phyloP scores from a whole-genome alignment of 2,329 filamentous ascomycete species.

The Fusarium agapanthi region DNA sequence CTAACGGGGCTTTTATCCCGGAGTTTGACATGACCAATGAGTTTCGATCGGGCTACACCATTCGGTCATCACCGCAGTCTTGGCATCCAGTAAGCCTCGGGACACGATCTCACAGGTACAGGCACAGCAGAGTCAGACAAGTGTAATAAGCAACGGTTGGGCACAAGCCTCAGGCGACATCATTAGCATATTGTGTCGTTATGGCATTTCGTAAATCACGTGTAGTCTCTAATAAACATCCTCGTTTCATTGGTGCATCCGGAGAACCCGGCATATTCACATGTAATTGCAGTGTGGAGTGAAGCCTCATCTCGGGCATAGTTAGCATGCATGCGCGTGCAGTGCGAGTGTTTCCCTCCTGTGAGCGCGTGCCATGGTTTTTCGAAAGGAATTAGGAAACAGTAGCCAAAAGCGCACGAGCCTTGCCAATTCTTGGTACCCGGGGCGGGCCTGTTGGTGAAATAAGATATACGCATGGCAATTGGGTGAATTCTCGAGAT shows the following conservation, averaged over 20 bases:
- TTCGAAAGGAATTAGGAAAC: background rate
- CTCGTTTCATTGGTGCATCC: constrained; percentile 31
- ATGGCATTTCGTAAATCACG: constrained; percentile 28
- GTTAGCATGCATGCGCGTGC: background rate
- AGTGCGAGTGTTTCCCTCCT: constrained; percentile 17
- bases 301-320: constrained; percentile 30
- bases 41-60: constrained; percentile 12
- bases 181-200: background rate
- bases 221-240: constrained; percentile 4
- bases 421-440: constrained; percentile 22
- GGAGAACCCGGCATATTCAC: constrained; percentile 44
- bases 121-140: constrained; percentile 13
- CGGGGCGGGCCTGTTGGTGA: constrained; percentile 20
- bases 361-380: constrained; percentile 19
- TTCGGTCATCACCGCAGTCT: constrained; percentile 19
- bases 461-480: constrained; percentile 27
- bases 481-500: constrained; percentile 34
- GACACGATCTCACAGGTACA: constrained; percentile 19
- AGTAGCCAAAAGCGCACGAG: constrained; percentile 19
- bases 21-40: constrained; percentile 21
- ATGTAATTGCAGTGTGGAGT: constrained; percentile 44
- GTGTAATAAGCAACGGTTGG: constrained; percentile 18
- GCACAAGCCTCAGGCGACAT: constrained; percentile 24
- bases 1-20: constrained; percentile 1
- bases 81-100: constrained; percentile 34